These are phyloP conservation scores for Xerocomus minutiporus DNA, from an alignment of 1,284 basidiomycete genomes.

Conservation along the genomic window DNA sequence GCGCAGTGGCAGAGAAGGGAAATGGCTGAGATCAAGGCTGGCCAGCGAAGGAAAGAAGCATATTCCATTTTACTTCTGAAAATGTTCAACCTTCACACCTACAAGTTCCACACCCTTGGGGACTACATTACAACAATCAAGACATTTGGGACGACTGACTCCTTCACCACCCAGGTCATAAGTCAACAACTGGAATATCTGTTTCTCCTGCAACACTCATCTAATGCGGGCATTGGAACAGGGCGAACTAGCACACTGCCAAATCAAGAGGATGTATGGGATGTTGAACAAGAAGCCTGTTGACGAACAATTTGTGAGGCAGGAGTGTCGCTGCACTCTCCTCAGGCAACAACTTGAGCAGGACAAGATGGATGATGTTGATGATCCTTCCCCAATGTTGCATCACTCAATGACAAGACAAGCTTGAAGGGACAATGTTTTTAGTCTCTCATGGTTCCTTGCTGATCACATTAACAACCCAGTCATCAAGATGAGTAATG, in stretches of 20 bases:
- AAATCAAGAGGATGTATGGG: conserved; percentile 1
- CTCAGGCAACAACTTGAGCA: not conserved
- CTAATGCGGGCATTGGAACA: not conserved
- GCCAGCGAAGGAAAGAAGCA: not conserved
- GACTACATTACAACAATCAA: conserved; percentile 5
- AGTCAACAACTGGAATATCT: not conserved
- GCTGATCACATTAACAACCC: not conserved
- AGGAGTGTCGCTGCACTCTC: not conserved
- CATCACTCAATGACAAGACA: conserved; percentile 3
- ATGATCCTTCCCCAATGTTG: not conserved
- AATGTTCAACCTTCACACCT: conserved; percentile 4
- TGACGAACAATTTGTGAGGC: not conserved
- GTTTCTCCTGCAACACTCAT: not conserved
- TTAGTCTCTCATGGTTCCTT: not conserved
- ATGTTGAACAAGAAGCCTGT: conserved; percentile 2
- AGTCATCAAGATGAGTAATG: not conserved
- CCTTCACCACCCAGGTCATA: conserved; percentile 1
- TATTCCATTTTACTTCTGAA: not conserved
- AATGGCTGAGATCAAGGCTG: not conserved
- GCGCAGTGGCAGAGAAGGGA: not conserved
- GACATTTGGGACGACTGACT: conserved; percentile 1
- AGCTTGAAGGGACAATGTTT: not conserved
- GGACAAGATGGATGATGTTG: not conserved
- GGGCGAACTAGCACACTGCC: not conserved
- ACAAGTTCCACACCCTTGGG: conserved; percentile 5